phyloP scores from a whole-genome alignment of 2,329 filamentous ascomycete species.

The Dendrostoma leiphaemia region DNA sequence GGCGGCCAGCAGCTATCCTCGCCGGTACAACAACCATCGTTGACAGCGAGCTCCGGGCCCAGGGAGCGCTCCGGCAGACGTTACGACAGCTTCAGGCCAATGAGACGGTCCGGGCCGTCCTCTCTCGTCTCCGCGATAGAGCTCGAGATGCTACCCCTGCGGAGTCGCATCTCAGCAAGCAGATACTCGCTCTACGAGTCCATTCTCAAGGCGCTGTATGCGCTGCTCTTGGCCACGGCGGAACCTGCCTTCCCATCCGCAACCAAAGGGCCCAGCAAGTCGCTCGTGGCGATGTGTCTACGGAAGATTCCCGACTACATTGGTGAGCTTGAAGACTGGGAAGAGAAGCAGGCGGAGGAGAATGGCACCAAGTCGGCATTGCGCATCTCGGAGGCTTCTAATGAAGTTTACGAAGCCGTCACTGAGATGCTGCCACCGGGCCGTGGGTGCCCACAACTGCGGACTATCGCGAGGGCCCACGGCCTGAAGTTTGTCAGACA shows the following conservation, averaged over 20 bases:
- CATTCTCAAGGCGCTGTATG: constrained; percentile 43
- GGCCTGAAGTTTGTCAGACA: constrained; percentile 40
- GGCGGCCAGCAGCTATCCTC: constrained; percentile 29
- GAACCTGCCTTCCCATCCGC: neutral
- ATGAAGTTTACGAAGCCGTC: constrained; percentile 47
- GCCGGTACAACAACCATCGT: constrained; percentile 19
- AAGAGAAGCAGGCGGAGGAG: constrained; percentile 35
- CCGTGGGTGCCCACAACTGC: constrained; percentile 45
- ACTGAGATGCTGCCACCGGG: constrained; percentile 40
- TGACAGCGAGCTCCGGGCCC: neutral
- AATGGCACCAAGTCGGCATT: constrained; percentile 34
- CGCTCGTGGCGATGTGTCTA: constrained; percentile 49
- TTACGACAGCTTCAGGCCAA: too few species aligned
- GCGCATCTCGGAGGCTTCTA: constrained; percentile 37
- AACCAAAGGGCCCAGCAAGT: constrained; percentile 24
- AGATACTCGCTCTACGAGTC: constrained; percentile 41
- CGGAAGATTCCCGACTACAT: constrained; percentile 47
- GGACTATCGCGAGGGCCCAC: constrained; percentile 44
- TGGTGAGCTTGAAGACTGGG: constrained; percentile 40
- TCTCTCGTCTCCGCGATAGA: constrained; percentile 25
- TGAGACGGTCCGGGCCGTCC: neutral
- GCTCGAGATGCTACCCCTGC: constrained; percentile 33
- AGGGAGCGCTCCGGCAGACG: neutral
- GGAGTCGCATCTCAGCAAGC: constrained; percentile 26
- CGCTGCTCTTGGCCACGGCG: constrained; percentile 41